Evolutionary conservation across 805 yeast species (phyloP).

Genomic region (Candida chilensis): DNA sequence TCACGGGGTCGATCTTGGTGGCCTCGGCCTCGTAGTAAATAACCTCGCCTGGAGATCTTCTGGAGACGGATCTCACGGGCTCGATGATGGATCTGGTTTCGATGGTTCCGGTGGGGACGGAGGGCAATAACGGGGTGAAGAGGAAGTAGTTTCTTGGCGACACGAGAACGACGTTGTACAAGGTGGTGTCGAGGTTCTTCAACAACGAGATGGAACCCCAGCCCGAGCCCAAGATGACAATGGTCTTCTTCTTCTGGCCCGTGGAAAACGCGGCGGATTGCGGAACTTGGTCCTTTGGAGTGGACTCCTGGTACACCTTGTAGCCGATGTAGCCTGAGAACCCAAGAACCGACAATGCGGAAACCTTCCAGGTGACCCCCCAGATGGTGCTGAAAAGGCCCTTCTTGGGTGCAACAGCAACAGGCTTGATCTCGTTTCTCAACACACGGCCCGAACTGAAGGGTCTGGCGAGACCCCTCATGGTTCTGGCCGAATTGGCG

Average conservation of each 20-base stretch:
- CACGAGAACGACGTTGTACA: constrained; percentile 81
- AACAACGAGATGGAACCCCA: constrained; percentile 90
- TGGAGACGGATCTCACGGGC: constrained; percentile 81
- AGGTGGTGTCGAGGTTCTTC: constrained; percentile 75
- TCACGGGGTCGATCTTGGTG: constrained; percentile 65
- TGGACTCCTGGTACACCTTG: constrained; percentile 51
- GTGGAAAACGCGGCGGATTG: constrained; percentile 46
- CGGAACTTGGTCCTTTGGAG: constrained; percentile 51
- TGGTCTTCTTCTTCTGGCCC: constrained; percentile 60
- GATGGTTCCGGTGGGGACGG: constrained; percentile 90
- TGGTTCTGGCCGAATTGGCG: too few relatives aligned
- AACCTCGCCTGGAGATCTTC: constrained; percentile 71
- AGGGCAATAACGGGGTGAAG: constrained; percentile 93
- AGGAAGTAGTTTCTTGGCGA: constrained; percentile 94
- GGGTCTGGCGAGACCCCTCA: too few relatives aligned
- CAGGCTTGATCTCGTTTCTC: too few relatives aligned
- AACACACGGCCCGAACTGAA: too few relatives aligned
- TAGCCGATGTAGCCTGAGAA: constrained; percentile 55
- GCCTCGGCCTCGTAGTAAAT: constrained; percentile 88
- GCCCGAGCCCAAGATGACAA: constrained; percentile 81
- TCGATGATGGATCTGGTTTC: constrained; percentile 88
- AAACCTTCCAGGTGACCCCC: constrained; percentile 39
- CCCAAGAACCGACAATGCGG: constrained; percentile 41
- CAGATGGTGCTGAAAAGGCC: constrained; percentile 29
- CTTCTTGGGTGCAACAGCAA: too few relatives aligned